A percentile compares a stretch with the other conserved stretches of the same genome.
Conservation (phyloP, 306 rosid genomes). For the Corylus avellana region DNA sequence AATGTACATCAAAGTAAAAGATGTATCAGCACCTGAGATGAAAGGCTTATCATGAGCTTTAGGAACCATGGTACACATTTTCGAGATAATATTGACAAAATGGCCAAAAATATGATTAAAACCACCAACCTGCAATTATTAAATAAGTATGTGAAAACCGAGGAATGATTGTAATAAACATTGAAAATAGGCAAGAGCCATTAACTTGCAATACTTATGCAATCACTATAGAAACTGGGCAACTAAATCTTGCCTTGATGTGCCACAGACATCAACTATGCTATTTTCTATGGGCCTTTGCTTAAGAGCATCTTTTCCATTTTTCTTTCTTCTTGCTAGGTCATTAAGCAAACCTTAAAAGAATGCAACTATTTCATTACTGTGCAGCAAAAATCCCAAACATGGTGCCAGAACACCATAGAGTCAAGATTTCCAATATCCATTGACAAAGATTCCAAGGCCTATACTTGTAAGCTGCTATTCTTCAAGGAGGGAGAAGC, state of each 20-base stretch:
- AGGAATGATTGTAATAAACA: conserved; percentile 17
- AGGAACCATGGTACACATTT: conserved; percentile 93
- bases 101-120: conserved; percentile 64
- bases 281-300: neutral
- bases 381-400: neutral
- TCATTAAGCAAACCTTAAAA: neutral
- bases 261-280: neutral
- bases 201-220: conserved; percentile 12
- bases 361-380: neutral
- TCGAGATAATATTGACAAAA: conserved; percentile 72
- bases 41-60: conserved; percentile 92
- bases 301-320: neutral
- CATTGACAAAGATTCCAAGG: neutral
- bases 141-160: conserved; percentile 28
- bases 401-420: neutral
- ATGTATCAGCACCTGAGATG: conserved; percentile 71
- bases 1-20: conserved; percentile 23
- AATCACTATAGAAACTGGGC: neutral
- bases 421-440: neutral
- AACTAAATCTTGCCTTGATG: neutral
- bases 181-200: conserved; percentile 20
- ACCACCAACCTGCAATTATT: conserved; percentile 67
- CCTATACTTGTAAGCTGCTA: too few relatives aligned
- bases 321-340: neutral
- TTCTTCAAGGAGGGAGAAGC: too few relatives aligned